Evolutionary conservation across 1,284 basidiomycete species (phyloP), one percentile per base, ranked within the genome.

Genomic region (Malassezia caprae): DNA sequence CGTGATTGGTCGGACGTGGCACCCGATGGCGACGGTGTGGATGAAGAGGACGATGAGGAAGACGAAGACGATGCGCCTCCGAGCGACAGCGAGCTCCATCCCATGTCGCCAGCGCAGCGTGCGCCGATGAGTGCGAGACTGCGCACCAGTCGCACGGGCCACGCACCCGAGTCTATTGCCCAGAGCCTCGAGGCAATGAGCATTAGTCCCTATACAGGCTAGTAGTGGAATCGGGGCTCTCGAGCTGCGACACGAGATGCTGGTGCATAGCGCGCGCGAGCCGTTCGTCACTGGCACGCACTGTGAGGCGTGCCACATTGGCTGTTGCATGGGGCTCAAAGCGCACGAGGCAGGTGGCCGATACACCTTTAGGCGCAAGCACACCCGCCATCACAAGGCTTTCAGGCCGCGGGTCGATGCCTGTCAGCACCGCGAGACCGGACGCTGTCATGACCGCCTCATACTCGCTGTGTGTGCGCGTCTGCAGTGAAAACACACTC

Each of bases 321-420:
- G 90, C 91, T 58, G 91, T 88, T 52, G 82, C 81, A 77, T 96
- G 98, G 1, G 94, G 94, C 76, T 99, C 94, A 43, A 96, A 75
- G 51, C 94, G 82, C 64, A 96, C 77, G 63, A 99, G 77, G 70
- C 93, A 96, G 2, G 93, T 94, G 30, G 98, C 88, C 77, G 96
- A 96, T 19, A 93, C 93, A 7, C 84, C 83, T 2, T 78, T 73
- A 7, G 85, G 83, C 78, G 84, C 94, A 72, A 96, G 89, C 56
- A 98, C 77, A 21, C 88, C 93, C 13, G 91, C 94, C 24, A 82
- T 86, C 17, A 98, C 93, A 41, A 90, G 76, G 73, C 96, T 90
- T 59, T 74, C 78, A 41, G 73, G 85, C 82, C 78, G 94, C 30
- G 73, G 69, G 57, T 77, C 77, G 34, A 77, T 67, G 5, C 69